Base-by-base conservation (phyloP, 495 filamentous ascomycete genomes). In the Parathielavia hyrcaniae region DNA sequence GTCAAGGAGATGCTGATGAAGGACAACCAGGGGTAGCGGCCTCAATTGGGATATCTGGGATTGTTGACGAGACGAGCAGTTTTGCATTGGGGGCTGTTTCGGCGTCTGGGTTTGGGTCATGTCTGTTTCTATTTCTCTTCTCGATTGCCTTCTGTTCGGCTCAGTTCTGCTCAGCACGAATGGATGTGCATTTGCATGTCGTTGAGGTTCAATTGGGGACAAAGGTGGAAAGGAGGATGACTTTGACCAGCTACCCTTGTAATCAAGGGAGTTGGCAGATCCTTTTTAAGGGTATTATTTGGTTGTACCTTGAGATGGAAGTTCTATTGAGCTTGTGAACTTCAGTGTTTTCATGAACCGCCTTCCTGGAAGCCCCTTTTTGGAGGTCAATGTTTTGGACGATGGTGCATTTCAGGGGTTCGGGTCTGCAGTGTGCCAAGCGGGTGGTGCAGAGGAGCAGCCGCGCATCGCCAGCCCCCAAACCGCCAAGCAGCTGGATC, bases 1-100 rank as follows among this genome's bases (percentile, higher is more conserved):
- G 87, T 95, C 35, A 84, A 85, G n/a, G 86, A 90, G 58, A 81
- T 91, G 70, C 74, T 95, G 58, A 79, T 83, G 52, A 80, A 83
- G 59, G 77, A 77, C 19, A 74, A 70, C 41, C 59, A 61, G 36
- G 49, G 49, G 49, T 52, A 52, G 35, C 1, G 36, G 14, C 13
- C 16, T 16, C 1, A 6, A n/a, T 22, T 10, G 32, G 0, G 17
- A 17, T 5, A 3, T 5, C n/a, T 23, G 17, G 26, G 16, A 30
- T 17, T 17, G 35, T 7, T 50, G 26, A 14, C 4, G 3, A 2
- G 36, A 39, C 3, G 10, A 39, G 36, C 1, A 39, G 36, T 39
- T 30, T 30, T n/a, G n/a, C 16, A 32, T 19, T 19, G 0, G 1
- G 26, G 26, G 30, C 8, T 10, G 20, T 49, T 49, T 38, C 10